Evolutionary conservation across 2,329 filamentous ascomycete species (phyloP), one percentile per base, ranked within the genome.

Genomic region (Ascochyta pisi): DNA sequence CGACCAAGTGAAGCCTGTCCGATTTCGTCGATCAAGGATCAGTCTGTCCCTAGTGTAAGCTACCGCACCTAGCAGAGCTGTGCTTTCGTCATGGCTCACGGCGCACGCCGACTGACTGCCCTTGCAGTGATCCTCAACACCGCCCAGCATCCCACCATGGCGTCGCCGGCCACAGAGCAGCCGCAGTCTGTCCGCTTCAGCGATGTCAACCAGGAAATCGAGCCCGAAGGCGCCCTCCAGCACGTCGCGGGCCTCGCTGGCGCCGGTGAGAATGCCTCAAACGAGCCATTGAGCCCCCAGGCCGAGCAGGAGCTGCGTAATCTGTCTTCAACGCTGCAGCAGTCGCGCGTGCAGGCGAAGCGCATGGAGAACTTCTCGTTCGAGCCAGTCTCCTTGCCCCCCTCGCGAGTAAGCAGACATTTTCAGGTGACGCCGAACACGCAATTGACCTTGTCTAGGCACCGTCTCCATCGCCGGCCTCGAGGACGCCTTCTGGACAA

Each of bases 281-380:
- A 70, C 35, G 68, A 70, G 45, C 61, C 69, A 46, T 65, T 80
- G 61, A 72, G 73, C 51, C 71, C 73, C 6, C 80, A 84, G 63
- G 76, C 76, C 39, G 75, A 79, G 63, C 87, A 91, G 53, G 85
- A 93, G 70, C 81, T 96, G 53, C 85, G 84, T 63, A 87, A 86
- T 57, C 79, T 96, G 58, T 88, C 90, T 46, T 85, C 87, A 65
- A 88, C 86, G 23, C 80, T 96, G 24, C 89, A 92, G 62, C 86
- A 86, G 60, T 84, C 87, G 42, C 86, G 89, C 66, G 83, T 96
- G 58, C 93, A 97, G 78, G 89, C 93, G 67, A 84, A 87, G 54
- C 86, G 93, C 61, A 86, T 96, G 81, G 90, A 89, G 72, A 91
- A 92, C 72, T 96, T 92, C 77, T 88, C 89, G 39, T 98, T 93